phyloP scores from a whole-genome alignment of 2,329 filamentous ascomycete species.

The Acarospora socialis region DNA sequence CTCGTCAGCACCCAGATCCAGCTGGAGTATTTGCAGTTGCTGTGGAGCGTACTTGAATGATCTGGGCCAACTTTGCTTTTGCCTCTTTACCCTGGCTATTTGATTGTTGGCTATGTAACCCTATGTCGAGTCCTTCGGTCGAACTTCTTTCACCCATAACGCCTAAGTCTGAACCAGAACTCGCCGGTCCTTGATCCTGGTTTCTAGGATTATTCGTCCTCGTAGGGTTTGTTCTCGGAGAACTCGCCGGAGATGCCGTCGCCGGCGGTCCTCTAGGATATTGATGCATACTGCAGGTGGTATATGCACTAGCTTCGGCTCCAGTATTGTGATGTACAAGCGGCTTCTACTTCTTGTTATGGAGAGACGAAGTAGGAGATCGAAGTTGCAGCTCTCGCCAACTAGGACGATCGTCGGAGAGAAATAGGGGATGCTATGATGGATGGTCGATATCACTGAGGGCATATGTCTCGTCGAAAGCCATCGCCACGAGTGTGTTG shows the following conservation, averaged over 20 bases:
- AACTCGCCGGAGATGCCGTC: constrained; percentile 57
- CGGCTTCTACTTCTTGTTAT: too few species aligned
- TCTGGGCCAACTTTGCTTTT: constrained; percentile 74
- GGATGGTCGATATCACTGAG: too few species aligned
- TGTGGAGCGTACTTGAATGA: constrained; percentile 57
- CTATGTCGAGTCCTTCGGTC: too few species aligned
- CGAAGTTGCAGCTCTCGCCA: too few species aligned
- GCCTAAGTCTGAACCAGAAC: constrained; percentile 35
- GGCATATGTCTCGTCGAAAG: too few species aligned
- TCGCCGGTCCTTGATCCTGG: constrained; percentile 31
- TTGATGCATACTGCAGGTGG: constrained; percentile 67
- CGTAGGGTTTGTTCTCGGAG: constrained; percentile 56
- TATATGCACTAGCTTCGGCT: background rate
- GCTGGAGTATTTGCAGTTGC: constrained; percentile 6
- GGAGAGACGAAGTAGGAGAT: too few species aligned
- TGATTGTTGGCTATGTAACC: too few species aligned
- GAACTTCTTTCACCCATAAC: constrained; percentile 41
- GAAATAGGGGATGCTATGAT: too few species aligned
- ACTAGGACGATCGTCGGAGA: too few species aligned
- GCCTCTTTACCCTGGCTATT: constrained; percentile 50
- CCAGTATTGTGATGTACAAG: too few species aligned
- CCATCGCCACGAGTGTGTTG: too few species aligned
- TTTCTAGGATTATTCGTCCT: constrained; percentile 66
- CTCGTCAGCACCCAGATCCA: constrained; percentile 19
- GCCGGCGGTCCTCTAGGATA: constrained; percentile 63